A percentile compares a stretch with the other conserved stretches of the same genome.
phyloP scores from a whole-genome alignment of 164 flowering plant genomes.

The Euptelea pleiosperma region DNA sequence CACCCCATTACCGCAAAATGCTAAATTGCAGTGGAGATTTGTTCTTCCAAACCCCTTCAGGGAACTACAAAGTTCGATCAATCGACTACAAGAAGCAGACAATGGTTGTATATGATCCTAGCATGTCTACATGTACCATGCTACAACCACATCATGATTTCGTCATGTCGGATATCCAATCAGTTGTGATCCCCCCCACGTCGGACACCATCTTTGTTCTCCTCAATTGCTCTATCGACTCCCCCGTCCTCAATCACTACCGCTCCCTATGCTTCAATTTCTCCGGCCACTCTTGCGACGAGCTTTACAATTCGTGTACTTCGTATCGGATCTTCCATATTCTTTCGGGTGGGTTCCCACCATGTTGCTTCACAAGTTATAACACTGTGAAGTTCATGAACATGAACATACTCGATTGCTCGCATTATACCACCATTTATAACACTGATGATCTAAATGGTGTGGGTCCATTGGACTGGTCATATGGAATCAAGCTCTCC shows the following conservation, averaged over 20 bases:
- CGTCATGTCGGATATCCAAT: slow-evolving; percentile 58
- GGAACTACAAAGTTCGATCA: slow-evolving; percentile 68
- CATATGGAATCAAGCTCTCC: slow-evolving; percentile 64
- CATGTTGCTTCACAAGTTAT: slow-evolving; percentile 78
- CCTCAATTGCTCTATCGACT: slow-evolving; percentile 86
- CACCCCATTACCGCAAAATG: slow-evolving; percentile 63
- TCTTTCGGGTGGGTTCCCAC: slow-evolving; percentile 34
- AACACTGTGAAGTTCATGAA: slow-evolving; percentile 69
- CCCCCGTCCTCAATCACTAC: slow-evolving; percentile 79
- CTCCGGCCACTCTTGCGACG: slow-evolving; percentile 81
- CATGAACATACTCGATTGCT: slow-evolving; percentile 79
- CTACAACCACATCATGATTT: slow-evolving; percentile 84
- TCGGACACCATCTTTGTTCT: slow-evolving; percentile 71
- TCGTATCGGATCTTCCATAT: slow-evolving; percentile 51
- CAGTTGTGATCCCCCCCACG: slow-evolving; percentile 62
- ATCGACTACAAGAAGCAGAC: slow-evolving; percentile 59
- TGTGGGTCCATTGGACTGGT: slow-evolving; percentile 74
- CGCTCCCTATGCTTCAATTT: slow-evolving; percentile 69
- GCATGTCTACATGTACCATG: slow-evolving; percentile 83
- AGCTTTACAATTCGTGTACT: slow-evolving; percentile 60
- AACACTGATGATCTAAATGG: slow-evolving; percentile 50
- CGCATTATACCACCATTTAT: slow-evolving; percentile 72
- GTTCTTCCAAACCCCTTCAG: slow-evolving; percentile 73
- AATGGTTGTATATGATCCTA: slow-evolving; percentile 61
- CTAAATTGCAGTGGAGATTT: slow-evolving; percentile 60